Evolutionary conservation across 139 green algal genomes (phyloP).

Genomic region (Tetraselmis striata): DNA sequence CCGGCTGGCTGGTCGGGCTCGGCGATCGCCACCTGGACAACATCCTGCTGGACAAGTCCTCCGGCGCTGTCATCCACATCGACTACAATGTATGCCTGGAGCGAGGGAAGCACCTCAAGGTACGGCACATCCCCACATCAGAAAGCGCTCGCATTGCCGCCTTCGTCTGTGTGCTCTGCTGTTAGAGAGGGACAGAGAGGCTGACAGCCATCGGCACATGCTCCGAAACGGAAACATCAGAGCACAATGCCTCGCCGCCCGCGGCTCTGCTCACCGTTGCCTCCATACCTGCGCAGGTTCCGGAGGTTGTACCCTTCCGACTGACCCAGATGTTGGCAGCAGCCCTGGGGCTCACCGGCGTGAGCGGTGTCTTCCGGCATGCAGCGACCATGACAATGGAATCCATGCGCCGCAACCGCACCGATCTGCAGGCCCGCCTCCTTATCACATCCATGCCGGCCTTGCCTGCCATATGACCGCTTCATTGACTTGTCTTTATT

Average conservation of each 20-base stretch:
- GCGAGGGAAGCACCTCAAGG: conserved; percentile 52
- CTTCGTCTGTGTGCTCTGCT: no score
- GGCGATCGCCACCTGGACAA: conserved; percentile 90
- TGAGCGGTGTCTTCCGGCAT: neutral
- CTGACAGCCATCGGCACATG: no score
- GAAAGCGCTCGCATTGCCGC: no score
- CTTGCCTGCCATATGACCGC: neutral
- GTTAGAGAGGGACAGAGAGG: no score
- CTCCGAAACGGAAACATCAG: no score
- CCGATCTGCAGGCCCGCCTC: neutral
- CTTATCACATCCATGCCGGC: neutral
- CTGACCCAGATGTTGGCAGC: conserved; percentile 56
- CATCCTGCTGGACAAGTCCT: conserved; percentile 70
- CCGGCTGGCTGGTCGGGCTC: conserved; percentile 77
- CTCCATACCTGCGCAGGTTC: no score
- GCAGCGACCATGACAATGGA: neutral
- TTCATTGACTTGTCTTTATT: neutral
- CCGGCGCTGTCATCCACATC: conserved; percentile 52
- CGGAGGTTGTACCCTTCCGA: conserved; percentile 88
- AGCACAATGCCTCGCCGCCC: no score
- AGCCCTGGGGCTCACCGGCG: conserved; percentile 34
- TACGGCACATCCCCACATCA: no score
- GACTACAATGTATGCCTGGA: conserved; percentile 69
- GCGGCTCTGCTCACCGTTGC: no score
- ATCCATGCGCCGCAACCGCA: neutral